phyloP scores from a whole-genome alignment of 768 basidiomycete species.

The Leccinum obscurum region DNA sequence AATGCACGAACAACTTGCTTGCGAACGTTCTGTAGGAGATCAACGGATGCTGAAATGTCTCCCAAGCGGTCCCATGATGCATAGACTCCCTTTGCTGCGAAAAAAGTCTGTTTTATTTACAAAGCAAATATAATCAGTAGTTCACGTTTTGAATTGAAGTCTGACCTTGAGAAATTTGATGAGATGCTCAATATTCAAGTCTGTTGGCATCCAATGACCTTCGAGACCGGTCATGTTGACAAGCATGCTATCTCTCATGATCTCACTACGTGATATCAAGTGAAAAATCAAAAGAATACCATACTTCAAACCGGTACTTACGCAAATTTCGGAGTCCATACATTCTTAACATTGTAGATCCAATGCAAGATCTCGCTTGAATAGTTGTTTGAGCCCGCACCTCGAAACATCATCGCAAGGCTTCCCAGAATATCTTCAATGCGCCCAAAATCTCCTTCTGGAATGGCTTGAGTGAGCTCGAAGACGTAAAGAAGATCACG shows the following conservation, averaged over 20 bases:
- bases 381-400: conserved; percentile 25
- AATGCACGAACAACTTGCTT: conserved; percentile 28
- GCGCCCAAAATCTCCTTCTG: conserved; percentile 34
- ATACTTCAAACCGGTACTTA: conserved; percentile 6
- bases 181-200: conserved; percentile 40
- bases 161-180: conserved; percentile 37
- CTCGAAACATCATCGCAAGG: conserved; percentile 18
- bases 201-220: conserved; percentile 32
- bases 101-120: background rate
- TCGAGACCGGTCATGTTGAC: conserved; percentile 23
- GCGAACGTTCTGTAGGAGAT: conserved; percentile 31
- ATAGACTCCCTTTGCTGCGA: conserved; percentile 32
- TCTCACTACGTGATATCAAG: conserved; percentile 5
- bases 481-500: conserved; percentile 33
- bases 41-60: conserved; percentile 31
- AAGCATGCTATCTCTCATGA: no score
- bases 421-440: conserved; percentile 30
- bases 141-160: background rate
- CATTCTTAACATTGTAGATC: conserved; percentile 23
- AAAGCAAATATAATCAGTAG: background rate
- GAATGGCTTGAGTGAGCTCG: conserved; percentile 30
- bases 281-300: background rate
- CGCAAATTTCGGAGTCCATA: conserved; percentile 37
- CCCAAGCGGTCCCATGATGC: conserved; percentile 34
- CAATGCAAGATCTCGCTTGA: conserved; percentile 19